Evolutionary conservation across 495 filamentous ascomycete genomes (phyloP).

Genomic region (Friedmanniomyces simplex): DNA sequence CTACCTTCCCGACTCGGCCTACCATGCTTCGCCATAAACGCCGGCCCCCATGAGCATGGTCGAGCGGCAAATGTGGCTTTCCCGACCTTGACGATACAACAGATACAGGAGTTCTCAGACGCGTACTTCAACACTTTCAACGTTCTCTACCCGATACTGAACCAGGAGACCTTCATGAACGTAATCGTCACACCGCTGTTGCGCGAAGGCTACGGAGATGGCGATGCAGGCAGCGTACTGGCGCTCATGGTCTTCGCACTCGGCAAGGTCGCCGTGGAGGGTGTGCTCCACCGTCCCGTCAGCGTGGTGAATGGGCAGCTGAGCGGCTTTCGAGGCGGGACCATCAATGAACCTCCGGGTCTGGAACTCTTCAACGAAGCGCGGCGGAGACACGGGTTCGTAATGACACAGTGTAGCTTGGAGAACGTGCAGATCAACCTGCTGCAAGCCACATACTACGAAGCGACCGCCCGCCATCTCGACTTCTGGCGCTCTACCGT

Average conservation of each 20-base stretch:
- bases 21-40: slow-evolving; percentile 10
- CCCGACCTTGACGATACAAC: slow-evolving; percentile 36
- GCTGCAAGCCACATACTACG: slow-evolving; percentile 28
- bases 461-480: slow-evolving; percentile 27
- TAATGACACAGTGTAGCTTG: slow-evolving; percentile 42
- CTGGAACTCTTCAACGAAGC: slow-evolving; percentile 51
- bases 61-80: slow-evolving; percentile 24
- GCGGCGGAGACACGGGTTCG: slow-evolving; percentile 46
- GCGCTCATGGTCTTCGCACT: slow-evolving; percentile 48
- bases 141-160: slow-evolving; percentile 45
- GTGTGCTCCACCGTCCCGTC: slow-evolving; percentile 36
- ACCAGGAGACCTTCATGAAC: slow-evolving; percentile 41
- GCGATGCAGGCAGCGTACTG: slow-evolving; percentile 39
- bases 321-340: slow-evolving; percentile 45
- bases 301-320: slow-evolving; percentile 33
- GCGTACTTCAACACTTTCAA: slow-evolving; percentile 49
- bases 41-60: background rate
- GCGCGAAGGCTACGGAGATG: slow-evolving; percentile 39
- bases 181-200: slow-evolving; percentile 37
- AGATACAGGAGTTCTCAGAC: slow-evolving; percentile 40
- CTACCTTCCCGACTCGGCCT: slow-evolving; percentile 20
- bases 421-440: slow-evolving; percentile 49
- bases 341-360: slow-evolving; percentile 40
- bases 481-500: slow-evolving; percentile 49
- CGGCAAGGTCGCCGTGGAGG: slow-evolving; percentile 44